Evolutionary conservation across 2,329 filamentous ascomycete species (phyloP), one percentile per base, ranked within the genome.

Genomic region (Cercospora canescens): DNA sequence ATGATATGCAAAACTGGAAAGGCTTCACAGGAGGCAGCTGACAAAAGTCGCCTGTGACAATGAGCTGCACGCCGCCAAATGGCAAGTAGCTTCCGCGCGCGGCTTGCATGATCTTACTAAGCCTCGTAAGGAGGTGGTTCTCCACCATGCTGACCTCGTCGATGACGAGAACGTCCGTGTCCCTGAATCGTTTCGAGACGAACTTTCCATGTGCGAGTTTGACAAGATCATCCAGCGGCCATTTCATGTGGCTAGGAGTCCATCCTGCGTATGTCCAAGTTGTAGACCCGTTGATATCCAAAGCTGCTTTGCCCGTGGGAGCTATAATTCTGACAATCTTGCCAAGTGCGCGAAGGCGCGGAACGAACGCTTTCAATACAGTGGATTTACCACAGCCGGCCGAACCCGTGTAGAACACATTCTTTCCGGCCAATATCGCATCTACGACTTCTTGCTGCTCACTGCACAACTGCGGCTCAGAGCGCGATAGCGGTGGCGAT

Each of bases 81-180:
- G 64, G 60, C 35, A 41, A 18, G 3, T 66, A 56, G 58, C 55
- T 65, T 30, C 48, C 60, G 37, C 67, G 50, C 9, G 58, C 64
- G n/a, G 35, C 57, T 32, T 60, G 35, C 64, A 66, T 66, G 16
- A 66, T 54, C 3, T 41, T 54, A 37, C 54, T 63, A 12, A 87
- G 75, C 12, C 86, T 81, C 65, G 86, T 82, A 30, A 88, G 83
- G 56, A 83, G 79, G 6, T 81, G 73, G 62, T 83, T 86, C 58
- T 88, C 85, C 0, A 89, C 80, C 88, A 90, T 90, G 67, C 84
- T 87, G 64, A 91, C 86, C 75, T 90, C 88, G 69, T 90, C 88
- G 16, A 90, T 86, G 26, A 90, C 81, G 1, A 90, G 79, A 0
- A 88, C 83, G 58, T 89, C 80, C 0, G 84, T 86, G 0, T 74